These are phyloP conservation scores for Cadophora sp. DNA, from an alignment of 2,329 filamentous ascomycete genomes.

Conservation along the genomic window DNA sequence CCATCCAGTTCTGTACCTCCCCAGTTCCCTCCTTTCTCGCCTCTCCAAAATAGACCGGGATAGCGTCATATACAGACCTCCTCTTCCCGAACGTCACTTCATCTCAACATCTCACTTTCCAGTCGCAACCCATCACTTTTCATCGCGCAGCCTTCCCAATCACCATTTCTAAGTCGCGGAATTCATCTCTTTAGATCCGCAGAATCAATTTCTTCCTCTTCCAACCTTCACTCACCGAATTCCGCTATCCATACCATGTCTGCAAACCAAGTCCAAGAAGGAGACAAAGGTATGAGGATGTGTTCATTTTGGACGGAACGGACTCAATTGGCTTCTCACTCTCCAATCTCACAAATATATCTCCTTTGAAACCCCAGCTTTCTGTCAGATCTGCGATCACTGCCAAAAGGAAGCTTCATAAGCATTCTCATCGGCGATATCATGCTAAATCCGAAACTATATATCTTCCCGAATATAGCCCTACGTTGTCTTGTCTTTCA, in stretches of 20 bases:
- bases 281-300: conserved; percentile 53
- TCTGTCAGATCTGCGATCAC: neutral
- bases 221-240: conserved; percentile 26
- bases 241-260: conserved; percentile 49
- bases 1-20: neutral
- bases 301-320: neutral
- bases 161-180: conserved; percentile 31
- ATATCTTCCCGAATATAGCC: neutral
- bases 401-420: neutral
- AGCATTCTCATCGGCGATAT: conserved; percentile 1
- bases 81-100: conserved; percentile 33
- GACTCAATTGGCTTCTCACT: conserved; percentile 11
- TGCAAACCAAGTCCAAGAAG: conserved; percentile 55
- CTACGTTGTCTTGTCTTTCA: neutral
- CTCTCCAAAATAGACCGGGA: neutral
- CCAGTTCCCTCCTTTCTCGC: too few relatives aligned
- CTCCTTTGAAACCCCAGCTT: neutral
- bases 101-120: conserved; percentile 16
- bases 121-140: conserved; percentile 40
- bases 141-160: conserved; percentile 27
- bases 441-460: conserved; percentile 3
- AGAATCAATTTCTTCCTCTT: conserved; percentile 9
- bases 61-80: conserved; percentile 28
- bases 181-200: conserved; percentile 7
- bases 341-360: neutral